Evolutionary conservation across 1,284 basidiomycete genomes (phyloP), one percentile per base, ranked within the genome.

Genomic region (Pyrrhoderma noxium): DNA sequence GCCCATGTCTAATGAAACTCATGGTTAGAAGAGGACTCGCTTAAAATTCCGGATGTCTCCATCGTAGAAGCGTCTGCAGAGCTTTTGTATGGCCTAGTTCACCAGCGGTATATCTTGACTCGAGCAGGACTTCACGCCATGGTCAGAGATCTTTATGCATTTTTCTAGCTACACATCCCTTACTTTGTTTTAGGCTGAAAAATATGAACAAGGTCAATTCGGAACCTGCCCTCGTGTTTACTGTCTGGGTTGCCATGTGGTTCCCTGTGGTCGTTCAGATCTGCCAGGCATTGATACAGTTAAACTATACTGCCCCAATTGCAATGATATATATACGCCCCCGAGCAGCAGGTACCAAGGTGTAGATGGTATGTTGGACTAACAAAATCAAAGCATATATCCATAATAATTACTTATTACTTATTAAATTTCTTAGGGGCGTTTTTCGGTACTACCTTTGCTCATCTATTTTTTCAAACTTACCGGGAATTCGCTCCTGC

Each of bases 11-110:
- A 40, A 36, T 37, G 41, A 9, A 43, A 46, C 35, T 42, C 47
- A 49, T 51, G 41, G 48, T 40, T 50, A 85, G 90, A 95, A 63
- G 96, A 99, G 67, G 96, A 99, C 65, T 83, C 90, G 21, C 82
- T 91, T 49, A 89, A 88, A 73, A 89, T 90, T 54, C 87, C 87
- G 22, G 87, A 99, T 67, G 94, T 99, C 37, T 95, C 94, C 1
- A 97, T 99, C 61, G 93, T 99, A 52, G 96, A 99, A 67, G 90
- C 90, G 49, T 96, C 93, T 18, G 96, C 96, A 25, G 96, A 99
- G 68, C 80, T 99, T 62, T 74, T 99, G 39, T 99, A 98, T 64
- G 96, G 96, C 11, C 78, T 99, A 25, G 95, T 98, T 23, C 96
- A 99, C 67, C 94, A 97, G 65, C 82, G 96, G 52, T 99, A 89